Percentiles rank a stretch among this genome's conserved stretches.
phyloP scores from a whole-genome alignment of 164 flowering plant species.

The Dillenia suffruticosa region DNA sequence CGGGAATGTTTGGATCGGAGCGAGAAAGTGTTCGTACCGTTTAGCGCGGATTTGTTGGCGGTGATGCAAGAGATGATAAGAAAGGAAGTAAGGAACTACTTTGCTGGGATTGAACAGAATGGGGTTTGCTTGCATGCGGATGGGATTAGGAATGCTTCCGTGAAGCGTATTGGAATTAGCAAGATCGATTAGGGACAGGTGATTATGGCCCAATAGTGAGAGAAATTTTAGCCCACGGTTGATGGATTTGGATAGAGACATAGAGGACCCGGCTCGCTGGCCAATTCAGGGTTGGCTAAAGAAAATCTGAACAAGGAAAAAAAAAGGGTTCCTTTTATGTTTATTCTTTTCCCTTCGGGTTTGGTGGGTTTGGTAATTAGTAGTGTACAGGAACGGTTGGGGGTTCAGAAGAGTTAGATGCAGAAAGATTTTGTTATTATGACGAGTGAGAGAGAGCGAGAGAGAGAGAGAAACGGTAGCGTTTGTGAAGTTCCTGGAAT shows the following conservation, averaged over 20 bases:
- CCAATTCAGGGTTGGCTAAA: neutral
- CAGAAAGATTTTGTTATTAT: neutral
- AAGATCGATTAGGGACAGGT: slow-evolving; percentile 34
- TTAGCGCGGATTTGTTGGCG: slow-evolving; percentile 43
- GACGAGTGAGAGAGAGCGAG: neutral
- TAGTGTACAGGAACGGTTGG: slow-evolving; percentile 25
- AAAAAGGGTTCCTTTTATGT: neutral
- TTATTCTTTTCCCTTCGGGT: neutral
- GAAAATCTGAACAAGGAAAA: slow-evolving; percentile 4
- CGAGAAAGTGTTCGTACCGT: slow-evolving; percentile 30
- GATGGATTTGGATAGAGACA: neutral
- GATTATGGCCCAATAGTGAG: neutral
- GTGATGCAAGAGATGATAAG: slow-evolving; percentile 67
- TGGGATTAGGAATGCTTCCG: slow-evolving; percentile 54
- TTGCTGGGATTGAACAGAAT: slow-evolving; percentile 47
- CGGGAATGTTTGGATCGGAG: neutral
- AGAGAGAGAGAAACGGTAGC: neutral
- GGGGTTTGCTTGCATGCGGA: slow-evolving; percentile 39
- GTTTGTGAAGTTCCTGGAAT: neutral
- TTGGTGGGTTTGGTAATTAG: slow-evolving; percentile 3
- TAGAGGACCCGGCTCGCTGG: slow-evolving; percentile 1
- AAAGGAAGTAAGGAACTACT: slow-evolving; percentile 55
- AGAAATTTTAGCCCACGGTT: neutral
- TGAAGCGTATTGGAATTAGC: slow-evolving; percentile 65
- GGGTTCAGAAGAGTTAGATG: slow-evolving; percentile 1